Conservation (phyloP, 192 early-diverging fungal species). For the Rhizophagus clarus region DNA sequence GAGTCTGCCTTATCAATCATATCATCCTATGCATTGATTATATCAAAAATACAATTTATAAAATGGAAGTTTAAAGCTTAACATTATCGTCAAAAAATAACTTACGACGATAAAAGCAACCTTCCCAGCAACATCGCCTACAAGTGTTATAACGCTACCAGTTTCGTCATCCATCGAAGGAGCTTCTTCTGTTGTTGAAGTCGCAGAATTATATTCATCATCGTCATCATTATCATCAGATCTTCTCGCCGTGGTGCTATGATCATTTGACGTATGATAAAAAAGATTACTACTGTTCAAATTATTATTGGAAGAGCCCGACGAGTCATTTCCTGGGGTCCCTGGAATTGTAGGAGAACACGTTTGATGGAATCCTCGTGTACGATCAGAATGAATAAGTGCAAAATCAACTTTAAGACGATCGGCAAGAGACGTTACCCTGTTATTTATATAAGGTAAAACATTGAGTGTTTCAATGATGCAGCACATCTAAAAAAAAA, state of each 20-base stretch:
- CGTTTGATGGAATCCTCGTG: slow-evolving; percentile 42
- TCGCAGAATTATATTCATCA: slow-evolving; percentile 40
- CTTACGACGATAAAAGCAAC: slow-evolving; percentile 82
- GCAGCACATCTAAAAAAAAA: slow-evolving; percentile 27
- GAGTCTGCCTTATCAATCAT: slow-evolving; percentile 90
- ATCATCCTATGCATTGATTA: slow-evolving; percentile 67
- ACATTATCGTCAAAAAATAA: background rate
- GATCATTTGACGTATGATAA: background rate
- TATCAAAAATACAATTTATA: background rate
- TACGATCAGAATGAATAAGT: slow-evolving; percentile 89
- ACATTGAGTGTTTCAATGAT: background rate
- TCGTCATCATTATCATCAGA: slow-evolving; percentile 45
- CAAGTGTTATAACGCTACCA: slow-evolving; percentile 74
- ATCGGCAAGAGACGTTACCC: slow-evolving; percentile 94
- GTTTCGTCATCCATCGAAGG: slow-evolving; percentile 41
- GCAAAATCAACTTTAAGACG: slow-evolving; percentile 92
- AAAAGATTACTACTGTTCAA: background rate
- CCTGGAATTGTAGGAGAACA: slow-evolving; percentile 22
- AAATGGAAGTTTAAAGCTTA: no score
- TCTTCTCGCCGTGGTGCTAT: background rate
- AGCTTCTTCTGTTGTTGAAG: slow-evolving; percentile 52
- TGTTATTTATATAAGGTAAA: slow-evolving; percentile 32
- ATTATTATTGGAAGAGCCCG: background rate
- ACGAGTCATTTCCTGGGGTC: slow-evolving; percentile 37
- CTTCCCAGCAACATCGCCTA: slow-evolving; percentile 88